Conservation (phyloP, 805 yeast species). For the Hanseniaspora thailandica region DNA sequence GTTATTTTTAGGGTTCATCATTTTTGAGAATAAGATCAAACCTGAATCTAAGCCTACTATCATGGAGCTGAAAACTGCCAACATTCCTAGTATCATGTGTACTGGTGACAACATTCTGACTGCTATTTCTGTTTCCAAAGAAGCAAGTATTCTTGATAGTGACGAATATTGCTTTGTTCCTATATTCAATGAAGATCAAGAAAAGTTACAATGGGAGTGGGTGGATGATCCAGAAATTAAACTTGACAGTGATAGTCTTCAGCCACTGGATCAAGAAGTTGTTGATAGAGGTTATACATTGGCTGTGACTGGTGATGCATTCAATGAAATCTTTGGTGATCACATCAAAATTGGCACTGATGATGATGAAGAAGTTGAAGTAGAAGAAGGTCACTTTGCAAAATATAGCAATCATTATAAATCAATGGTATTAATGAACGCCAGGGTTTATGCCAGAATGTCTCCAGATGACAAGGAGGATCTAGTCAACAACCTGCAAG, state of each 20-base stretch:
- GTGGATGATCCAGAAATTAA: slow-evolving; percentile 44
- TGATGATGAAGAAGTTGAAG: slow-evolving; percentile 22
- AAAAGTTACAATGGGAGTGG: slow-evolving; percentile 50
- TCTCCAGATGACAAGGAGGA: slow-evolving; percentile 98
- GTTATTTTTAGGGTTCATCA: slow-evolving; percentile 72
- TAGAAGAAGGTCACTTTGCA: slow-evolving; percentile 5
- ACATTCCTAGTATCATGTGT: slow-evolving; percentile 82
- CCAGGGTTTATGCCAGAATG: slow-evolving; percentile 87
- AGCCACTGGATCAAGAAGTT: slow-evolving; percentile 28
- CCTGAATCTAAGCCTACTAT: slow-evolving; percentile 53
- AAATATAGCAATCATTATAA: slow-evolving; percentile 32
- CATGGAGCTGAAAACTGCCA: slow-evolving; percentile 48
- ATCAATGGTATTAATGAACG: slow-evolving; percentile 52
- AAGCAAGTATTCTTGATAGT: slow-evolving; percentile 54
- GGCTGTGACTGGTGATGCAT: slow-evolving; percentile 89
- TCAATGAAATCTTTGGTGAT: slow-evolving; percentile 54
- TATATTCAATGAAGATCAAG: slow-evolving; percentile 32
- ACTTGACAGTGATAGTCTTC: slow-evolving; percentile 55
- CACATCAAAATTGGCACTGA: slow-evolving; percentile 21
- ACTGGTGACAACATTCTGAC: slow-evolving; percentile 95
- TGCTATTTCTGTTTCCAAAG: slow-evolving; percentile 84
- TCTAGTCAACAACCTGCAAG: slow-evolving; percentile 74
- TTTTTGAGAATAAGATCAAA: slow-evolving; percentile 86
- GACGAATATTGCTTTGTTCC: slow-evolving; percentile 51
- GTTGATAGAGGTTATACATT: slow-evolving; percentile 41